Evolutionary conservation across 169 alveolate species (phyloP).

Genomic region (Cryptosporidium sp.): DNA sequence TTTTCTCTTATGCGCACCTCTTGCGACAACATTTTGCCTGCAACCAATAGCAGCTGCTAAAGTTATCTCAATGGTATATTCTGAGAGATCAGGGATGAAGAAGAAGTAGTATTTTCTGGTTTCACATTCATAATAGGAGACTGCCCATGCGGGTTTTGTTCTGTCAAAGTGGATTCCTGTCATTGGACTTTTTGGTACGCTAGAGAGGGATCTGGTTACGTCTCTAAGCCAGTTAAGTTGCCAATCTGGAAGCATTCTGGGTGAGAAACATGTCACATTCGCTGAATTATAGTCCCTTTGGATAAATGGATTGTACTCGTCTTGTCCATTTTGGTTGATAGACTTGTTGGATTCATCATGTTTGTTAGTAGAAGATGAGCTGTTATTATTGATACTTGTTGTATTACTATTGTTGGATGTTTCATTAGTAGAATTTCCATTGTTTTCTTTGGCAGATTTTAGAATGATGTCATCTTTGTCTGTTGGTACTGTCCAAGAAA

Average conservation of each 20-base stretch:
- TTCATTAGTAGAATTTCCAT: not conserved
- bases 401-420: not conserved
- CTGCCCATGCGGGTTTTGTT: conserved; percentile 77
- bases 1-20: conserved; percentile 75
- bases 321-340: not conserved
- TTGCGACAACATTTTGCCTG: conserved; percentile 75
- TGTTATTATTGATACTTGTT: not conserved
- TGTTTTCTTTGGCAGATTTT: conserved; percentile 14
- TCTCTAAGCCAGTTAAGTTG: conserved; percentile 75
- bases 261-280: conserved; percentile 74
- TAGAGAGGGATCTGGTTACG: conserved; percentile 74
- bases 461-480: conserved; percentile 41
- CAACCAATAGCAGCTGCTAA: conserved; percentile 75
- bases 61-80: conserved; percentile 64
- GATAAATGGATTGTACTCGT: conserved; percentile 63
- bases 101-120: conserved; percentile 73
- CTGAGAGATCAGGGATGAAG: conserved; percentile 69
- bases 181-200: conserved; percentile 74
- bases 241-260: conserved; percentile 76
- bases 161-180: conserved; percentile 76
- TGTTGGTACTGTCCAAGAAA: conserved; percentile 63
- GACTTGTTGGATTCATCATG: not conserved
- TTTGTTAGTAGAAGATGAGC: not conserved
- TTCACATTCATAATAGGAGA: conserved; percentile 73
- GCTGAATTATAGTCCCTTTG: conserved; percentile 58